phyloP scores from a whole-genome alignment of 2,329 filamentous ascomycete species.

The Thielaviopsis populi region DNA sequence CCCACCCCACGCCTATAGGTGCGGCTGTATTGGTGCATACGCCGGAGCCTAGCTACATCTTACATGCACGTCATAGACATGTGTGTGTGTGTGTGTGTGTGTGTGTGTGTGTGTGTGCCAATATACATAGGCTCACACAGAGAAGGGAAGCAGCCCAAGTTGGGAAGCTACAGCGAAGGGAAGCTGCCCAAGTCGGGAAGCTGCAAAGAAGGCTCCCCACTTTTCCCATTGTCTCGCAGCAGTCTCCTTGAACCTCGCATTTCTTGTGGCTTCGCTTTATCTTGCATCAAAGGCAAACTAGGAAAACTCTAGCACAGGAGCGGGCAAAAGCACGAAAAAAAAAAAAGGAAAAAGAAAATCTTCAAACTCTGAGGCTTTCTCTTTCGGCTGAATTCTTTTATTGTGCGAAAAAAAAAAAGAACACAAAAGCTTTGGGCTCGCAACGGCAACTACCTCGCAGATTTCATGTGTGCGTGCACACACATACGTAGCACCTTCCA shows the following conservation, averaged over 20 bases:
- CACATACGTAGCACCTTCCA: background rate
- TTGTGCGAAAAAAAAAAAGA: too few relatives aligned
- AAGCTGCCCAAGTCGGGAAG: too few relatives aligned
- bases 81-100: background rate
- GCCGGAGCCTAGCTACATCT: background rate
- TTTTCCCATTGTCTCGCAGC: too few relatives aligned
- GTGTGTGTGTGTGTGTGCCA: background rate
- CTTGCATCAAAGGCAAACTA: too few relatives aligned
- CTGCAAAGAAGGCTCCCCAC: too few relatives aligned
- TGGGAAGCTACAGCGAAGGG: too few relatives aligned
- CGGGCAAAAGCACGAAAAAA: too few relatives aligned
- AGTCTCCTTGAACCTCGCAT: too few relatives aligned
- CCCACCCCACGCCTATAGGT: background rate
- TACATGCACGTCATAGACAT: background rate
- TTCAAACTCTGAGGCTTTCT: background rate
- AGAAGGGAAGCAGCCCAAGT: too few relatives aligned
- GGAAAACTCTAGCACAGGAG: too few relatives aligned
- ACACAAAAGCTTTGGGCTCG: conserved; percentile 1
- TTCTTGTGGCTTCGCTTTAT: too few relatives aligned
- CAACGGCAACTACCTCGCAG: conserved; percentile 2
- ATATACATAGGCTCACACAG: too few relatives aligned
- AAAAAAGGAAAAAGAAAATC: background rate
- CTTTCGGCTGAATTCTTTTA: background rate
- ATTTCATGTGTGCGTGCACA: background rate
- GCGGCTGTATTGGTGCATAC: background rate